Conservation (phyloP, 1,284 basidiomycete species). For the Boletus smithii region DNA sequence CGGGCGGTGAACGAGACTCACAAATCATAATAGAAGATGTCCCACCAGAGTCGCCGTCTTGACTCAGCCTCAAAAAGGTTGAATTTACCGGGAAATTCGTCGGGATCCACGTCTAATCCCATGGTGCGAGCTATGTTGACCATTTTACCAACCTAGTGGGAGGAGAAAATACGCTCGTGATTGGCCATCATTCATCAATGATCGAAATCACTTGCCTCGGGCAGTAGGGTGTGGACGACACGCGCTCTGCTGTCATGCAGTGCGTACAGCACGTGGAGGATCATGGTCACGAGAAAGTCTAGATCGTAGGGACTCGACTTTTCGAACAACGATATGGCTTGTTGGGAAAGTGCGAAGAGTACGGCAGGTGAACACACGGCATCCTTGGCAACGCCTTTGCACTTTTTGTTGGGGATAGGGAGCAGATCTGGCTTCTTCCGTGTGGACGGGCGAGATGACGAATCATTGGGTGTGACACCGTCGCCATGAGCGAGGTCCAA, state of each 20-base stretch:
- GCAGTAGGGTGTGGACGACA: conserved; percentile 37
- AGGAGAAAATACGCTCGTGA: conserved; percentile 9
- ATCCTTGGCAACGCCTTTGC: conserved; percentile 29
- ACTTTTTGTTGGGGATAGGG: conserved; percentile 22
- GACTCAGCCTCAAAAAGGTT: conserved; percentile 56
- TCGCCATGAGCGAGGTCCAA: conserved; percentile 24
- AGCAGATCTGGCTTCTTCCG: conserved; percentile 27
- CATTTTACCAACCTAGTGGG: conserved; percentile 58
- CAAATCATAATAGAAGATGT: conserved; percentile 69
- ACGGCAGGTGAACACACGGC: conserved; percentile 34
- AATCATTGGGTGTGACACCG: conserved; percentile 18
- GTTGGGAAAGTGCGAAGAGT: conserved; percentile 45
- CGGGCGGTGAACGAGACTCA: conserved; percentile 37
- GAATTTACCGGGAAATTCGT: conserved; percentile 44
- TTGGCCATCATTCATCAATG: conserved; percentile 27
- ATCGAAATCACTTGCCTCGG: conserved; percentile 31
- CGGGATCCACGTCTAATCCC: conserved; percentile 60
- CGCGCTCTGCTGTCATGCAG: conserved; percentile 48
- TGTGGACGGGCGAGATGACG: conserved; percentile 22
- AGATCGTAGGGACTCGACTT: conserved; percentile 41
- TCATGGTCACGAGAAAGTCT: conserved; percentile 49
- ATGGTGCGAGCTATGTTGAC: conserved; percentile 62
- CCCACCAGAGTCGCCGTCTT: conserved; percentile 69
- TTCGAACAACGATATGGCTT: conserved; percentile 44
- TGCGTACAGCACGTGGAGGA: conserved; percentile 53